Evolutionary conservation across 164 flowering plant species (phyloP).

Genomic region (Protea cynaroides): DNA sequence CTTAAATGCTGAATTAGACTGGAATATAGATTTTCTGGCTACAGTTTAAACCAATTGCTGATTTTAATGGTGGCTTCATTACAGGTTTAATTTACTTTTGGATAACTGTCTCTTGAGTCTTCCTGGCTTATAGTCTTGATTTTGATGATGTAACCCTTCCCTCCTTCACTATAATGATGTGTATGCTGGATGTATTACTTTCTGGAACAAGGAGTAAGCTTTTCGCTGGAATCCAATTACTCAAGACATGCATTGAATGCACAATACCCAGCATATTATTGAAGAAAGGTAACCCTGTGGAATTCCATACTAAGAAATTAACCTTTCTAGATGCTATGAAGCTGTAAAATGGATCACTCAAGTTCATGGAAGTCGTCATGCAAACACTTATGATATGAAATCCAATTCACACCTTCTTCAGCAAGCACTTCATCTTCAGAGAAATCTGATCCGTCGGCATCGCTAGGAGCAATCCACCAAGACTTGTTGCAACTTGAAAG

Average conservation of each 20-base stretch:
- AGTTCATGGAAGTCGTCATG: conserved; percentile 62
- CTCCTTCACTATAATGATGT: no score
- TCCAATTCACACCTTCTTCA: conserved; percentile 44
- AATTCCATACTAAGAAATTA: conserved; percentile 49
- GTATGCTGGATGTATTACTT: no score
- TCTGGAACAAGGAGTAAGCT: no score
- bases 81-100: no score
- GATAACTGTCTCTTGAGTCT: no score
- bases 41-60: no score
- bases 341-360: conserved; percentile 59
- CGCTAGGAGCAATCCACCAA: conserved; percentile 33
- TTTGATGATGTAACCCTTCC: no score
- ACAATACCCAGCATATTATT: conserved; percentile 64
- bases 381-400: conserved; percentile 76
- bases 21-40: no score
- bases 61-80: no score
- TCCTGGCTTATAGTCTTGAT: no score
- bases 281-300: conserved; percentile 71
- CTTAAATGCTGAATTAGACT: no score
- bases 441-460: conserved; percentile 34
- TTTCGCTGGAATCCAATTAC: conserved; percentile 64
- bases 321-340: conserved; percentile 60
- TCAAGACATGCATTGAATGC: conserved; percentile 64
- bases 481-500: conserved; percentile 52
- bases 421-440: conserved; percentile 45